Evolutionary conservation across 768 basidiomycete species (phyloP).

Genomic region (Auriculariales sp.): DNA sequence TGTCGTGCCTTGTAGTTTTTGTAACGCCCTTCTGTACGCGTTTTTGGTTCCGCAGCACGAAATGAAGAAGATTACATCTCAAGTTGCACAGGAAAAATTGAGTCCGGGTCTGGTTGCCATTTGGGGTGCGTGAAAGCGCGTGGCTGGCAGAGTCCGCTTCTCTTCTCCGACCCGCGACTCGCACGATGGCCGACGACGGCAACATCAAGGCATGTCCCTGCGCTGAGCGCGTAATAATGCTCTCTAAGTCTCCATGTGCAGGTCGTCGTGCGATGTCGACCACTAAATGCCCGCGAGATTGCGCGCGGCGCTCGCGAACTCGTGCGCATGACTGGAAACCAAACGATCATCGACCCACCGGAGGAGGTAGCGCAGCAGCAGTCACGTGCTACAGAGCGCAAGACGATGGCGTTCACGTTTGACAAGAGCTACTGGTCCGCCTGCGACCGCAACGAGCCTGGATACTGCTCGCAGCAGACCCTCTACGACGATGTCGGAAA

Average conservation of each 20-base stretch:
- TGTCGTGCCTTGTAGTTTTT: too few relatives aligned
- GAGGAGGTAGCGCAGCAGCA: conserved; percentile 50
- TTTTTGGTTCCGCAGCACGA: too few relatives aligned
- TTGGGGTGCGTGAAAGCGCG: too few relatives aligned
- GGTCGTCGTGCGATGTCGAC: conserved; percentile 88
- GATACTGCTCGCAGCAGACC: conserved; percentile 89
- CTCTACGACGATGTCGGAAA: conserved; percentile 88
- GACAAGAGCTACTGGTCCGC: conserved; percentile 99
- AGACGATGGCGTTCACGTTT: conserved; percentile 81
- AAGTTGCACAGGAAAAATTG: background rate
- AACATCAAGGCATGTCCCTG: conserved; percentile 47
- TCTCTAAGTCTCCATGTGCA: too few relatives aligned
- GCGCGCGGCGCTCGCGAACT: conserved; percentile 87
- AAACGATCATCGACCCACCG: conserved; percentile 85
- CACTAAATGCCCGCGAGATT: conserved; percentile 88
- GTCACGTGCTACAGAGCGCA: conserved; percentile 72
- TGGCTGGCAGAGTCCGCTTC: background rate
- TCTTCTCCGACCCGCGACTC: background rate
- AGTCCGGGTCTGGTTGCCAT: too few relatives aligned
- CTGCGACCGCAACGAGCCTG: conserved; percentile 73
- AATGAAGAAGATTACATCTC: too few relatives aligned
- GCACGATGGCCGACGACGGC: conserved; percentile 21
- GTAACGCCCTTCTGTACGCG: too few relatives aligned
- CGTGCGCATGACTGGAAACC: conserved; percentile 89
- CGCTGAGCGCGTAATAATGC: too few relatives aligned